Conservation (phyloP, 1,284 basidiomycete species). For the Spongiforma sp. region DNA sequence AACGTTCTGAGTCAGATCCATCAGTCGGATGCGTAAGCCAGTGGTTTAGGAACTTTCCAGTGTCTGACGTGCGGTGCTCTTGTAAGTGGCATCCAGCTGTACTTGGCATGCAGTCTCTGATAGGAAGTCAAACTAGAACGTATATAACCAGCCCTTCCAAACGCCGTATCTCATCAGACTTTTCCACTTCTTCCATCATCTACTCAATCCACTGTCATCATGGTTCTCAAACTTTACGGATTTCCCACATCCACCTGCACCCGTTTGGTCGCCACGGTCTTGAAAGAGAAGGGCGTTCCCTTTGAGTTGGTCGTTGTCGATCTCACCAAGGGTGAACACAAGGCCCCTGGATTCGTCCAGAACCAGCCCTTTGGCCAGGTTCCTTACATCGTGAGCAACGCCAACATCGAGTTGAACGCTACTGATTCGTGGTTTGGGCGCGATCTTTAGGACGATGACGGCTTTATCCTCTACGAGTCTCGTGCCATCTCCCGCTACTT, state of each 20-base stretch:
- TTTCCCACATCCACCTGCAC: constrained; percentile 47
- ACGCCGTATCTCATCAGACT: no score
- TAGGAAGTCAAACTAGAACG: neutral
- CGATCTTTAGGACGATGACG: constrained; percentile 46
- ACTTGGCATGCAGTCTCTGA: no score
- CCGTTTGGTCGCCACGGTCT: constrained; percentile 49
- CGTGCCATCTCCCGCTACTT: constrained; percentile 60
- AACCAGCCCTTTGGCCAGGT: constrained; percentile 71
- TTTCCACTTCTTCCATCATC: neutral
- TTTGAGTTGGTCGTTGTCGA: constrained; percentile 54
- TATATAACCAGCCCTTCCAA: constrained; percentile 14
- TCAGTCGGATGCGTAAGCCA: no score
- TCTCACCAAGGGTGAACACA: constrained; percentile 52
- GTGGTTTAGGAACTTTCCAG: no score
- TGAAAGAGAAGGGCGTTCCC: constrained; percentile 56
- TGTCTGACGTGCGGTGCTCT: no score
- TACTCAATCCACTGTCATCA: constrained; percentile 23
- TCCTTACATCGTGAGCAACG: constrained; percentile 57
- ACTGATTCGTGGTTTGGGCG: neutral
- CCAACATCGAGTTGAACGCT: no score
- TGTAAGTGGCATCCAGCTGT: no score
- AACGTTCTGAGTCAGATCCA: no score
- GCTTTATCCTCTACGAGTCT: constrained; percentile 53
- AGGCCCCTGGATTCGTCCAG: constrained; percentile 45
- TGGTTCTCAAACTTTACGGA: constrained; percentile 60